Conservation (phyloP, 768 basidiomycete species). For the Lactifluus echinatus region DNA sequence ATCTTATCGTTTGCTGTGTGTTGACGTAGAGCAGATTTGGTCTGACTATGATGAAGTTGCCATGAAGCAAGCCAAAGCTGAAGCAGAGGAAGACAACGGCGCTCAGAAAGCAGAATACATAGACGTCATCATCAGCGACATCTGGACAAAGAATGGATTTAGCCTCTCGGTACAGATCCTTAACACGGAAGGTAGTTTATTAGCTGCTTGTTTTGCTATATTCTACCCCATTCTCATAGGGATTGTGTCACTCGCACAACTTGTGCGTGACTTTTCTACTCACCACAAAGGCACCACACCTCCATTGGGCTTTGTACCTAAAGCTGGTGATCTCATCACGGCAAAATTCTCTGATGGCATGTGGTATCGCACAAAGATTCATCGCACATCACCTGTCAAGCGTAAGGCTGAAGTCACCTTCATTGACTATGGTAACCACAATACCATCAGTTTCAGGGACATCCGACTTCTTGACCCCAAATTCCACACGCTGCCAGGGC, state of each 20-base stretch:
- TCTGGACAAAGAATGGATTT: conserved; percentile 65
- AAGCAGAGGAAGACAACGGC: no score
- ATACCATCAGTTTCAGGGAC: conserved; percentile 68
- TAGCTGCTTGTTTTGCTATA: no score
- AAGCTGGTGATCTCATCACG: conserved; percentile 86
- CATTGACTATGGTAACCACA: no score
- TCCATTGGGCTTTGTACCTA: no score
- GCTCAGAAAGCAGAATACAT: conserved; percentile 79
- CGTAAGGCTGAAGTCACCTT: no score
- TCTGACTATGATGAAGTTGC: conserved; percentile 69
- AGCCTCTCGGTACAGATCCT: conserved; percentile 89
- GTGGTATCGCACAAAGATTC: conserved; percentile 95
- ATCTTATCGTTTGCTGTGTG: no score
- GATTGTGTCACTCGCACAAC: no score
- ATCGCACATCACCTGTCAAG: conserved; percentile 76
- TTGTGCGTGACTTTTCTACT: no score
- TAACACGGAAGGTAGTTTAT: no score
- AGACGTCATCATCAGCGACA: conserved; percentile 87
- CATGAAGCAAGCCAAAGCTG: no score
- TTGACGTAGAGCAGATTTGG: conserved; percentile 59
- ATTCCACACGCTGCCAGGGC: no score
- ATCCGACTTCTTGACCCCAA: conserved; percentile 84
- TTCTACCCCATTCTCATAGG: conserved; percentile 36
- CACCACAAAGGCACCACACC: no score
- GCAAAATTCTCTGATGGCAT: conserved; percentile 93